Percentiles rank a stretch among this genome's conserved stretches.
Evolutionary conservation across 495 filamentous ascomycete genomes (phyloP).

Genomic region (Xylaria intraflava): DNA sequence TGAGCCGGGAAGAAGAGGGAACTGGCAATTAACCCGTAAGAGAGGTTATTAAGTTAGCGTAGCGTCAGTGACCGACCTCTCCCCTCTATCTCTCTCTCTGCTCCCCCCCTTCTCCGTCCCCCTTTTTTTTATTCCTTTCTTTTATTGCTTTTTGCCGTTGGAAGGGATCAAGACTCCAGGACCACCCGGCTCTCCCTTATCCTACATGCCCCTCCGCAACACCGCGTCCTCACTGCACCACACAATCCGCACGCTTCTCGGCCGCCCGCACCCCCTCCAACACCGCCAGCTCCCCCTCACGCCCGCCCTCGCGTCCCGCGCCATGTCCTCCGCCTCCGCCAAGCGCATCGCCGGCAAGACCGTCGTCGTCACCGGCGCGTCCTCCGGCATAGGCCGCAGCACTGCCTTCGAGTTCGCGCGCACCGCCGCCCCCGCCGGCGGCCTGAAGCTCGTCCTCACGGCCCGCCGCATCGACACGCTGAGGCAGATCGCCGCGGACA

Average conservation of each 20-base stretch:
- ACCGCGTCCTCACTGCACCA: background rate
- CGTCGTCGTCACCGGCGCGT: constrained; percentile 85
- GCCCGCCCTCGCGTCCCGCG: constrained; percentile 8
- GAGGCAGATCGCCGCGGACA: constrained; percentile 68
- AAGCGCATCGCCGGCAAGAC: constrained; percentile 93
- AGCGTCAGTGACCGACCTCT: no score
- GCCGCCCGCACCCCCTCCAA: background rate
- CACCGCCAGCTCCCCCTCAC: background rate
- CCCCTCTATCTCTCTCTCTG: no score
- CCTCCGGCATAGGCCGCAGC: constrained; percentile 82
- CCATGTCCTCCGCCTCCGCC: constrained; percentile 66
- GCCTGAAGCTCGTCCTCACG: constrained; percentile 77
- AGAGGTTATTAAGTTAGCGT: no score
- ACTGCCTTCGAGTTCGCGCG: constrained; percentile 89
- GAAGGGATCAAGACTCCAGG: background rate
- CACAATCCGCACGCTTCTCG: constrained; percentile 3
- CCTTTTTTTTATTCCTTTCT: background rate
- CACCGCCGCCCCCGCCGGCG: constrained; percentile 69
- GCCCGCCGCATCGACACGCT: constrained; percentile 76
- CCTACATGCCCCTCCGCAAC: constrained; percentile 9
- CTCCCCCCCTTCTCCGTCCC: background rate
- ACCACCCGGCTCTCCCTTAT: background rate
- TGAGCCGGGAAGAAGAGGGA: background rate
- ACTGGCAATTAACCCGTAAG: no score
- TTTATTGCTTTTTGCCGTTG: background rate